phyloP scores from a whole-genome alignment of 1,139 yeast species.

The Candida sanyaensis region DNA sequence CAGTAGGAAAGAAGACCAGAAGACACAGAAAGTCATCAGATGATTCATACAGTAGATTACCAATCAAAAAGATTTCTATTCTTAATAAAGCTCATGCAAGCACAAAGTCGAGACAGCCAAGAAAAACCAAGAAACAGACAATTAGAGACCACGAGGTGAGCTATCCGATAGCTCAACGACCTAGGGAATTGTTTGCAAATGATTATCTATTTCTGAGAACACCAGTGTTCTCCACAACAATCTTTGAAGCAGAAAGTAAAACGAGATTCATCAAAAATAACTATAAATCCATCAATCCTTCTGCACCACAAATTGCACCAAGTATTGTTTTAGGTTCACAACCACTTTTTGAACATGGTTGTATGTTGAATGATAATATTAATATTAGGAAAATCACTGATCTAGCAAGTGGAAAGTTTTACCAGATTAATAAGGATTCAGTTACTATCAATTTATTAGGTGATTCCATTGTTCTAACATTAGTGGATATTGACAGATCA shows the following conservation, averaged over 20 bases:
- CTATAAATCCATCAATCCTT: background rate
- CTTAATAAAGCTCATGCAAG: background rate
- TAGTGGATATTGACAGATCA: slow-evolving; percentile 27
- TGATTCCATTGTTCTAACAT: slow-evolving; percentile 24
- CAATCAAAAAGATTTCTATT: slow-evolving; percentile 4
- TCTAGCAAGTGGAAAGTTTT: slow-evolving; percentile 26
- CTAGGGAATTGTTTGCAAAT: slow-evolving; percentile 14
- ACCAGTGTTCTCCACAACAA: slow-evolving; percentile 35
- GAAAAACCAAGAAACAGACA: background rate
- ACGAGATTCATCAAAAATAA: slow-evolving; percentile 8
- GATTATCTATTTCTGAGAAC: slow-evolving; percentile 27
- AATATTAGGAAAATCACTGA: slow-evolving; percentile 22
- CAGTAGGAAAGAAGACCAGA: background rate
- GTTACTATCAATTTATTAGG: slow-evolving; percentile 22
- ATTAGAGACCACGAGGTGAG: background rate
- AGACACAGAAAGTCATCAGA: background rate
- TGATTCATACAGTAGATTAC: slow-evolving; percentile 9
- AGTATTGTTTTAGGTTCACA: slow-evolving; percentile 3
- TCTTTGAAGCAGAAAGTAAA: slow-evolving; percentile 40
- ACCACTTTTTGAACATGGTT: slow-evolving; percentile 11
- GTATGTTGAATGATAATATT: slow-evolving; percentile 18
- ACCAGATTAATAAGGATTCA: slow-evolving; percentile 20
- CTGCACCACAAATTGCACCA: slow-evolving; percentile 2
- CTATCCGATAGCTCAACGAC: background rate
- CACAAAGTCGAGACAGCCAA: background rate